Base-by-base conservation (phyloP, 1,284 basidiomycete species). In the Coriolopsis trogii region DNA sequence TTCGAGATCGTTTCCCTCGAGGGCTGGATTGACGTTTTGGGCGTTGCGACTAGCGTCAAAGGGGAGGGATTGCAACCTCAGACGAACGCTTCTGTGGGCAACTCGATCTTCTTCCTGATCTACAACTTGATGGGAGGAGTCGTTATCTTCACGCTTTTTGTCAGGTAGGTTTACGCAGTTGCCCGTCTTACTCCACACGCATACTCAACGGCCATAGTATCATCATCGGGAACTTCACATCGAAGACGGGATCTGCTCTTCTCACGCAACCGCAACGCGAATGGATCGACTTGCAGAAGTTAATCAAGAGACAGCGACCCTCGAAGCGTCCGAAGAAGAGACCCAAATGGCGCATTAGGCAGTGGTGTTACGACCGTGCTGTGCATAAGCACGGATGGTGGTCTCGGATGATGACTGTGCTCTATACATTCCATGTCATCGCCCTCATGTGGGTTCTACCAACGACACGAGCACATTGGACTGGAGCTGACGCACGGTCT, bases 1-100 rank as follows among this genome's bases (percentile, higher is more conserved):
- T 98, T 98, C 65, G 96, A 99, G 72, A 96, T 97, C 64, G 93
- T 98, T 31, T 97, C 94, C 0, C 75, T 98, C 40, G 92, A 98
- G 70, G 96, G 96, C 3, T 98, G 96, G 96, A 85, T 91, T 30
- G 91, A 96, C 67, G 95, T 96, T 46, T 91, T 98, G 89, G 73
- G 74, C 20, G 79, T 87, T 10, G 89, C 89, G 1, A 93, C 93
- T 73, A 85, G 85, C 59, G 91, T 98, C 53, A 87, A 82, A 0
- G 92, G 90, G 1, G 63, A 59, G 18, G 82, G 83, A 28, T 67
- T 72, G 45, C 93, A 97, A 65, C 91, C 92, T 1, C 70, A 81
- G 56, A 79, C 74, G 33, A 90, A 95, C 59, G 80, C 78, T 2
- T 79, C 86, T 1, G 88, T 92, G 62, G 82, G 78, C 63, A 95